Evolutionary conservation across 202 grass and related monocot genomes (phyloP), one percentile per base, ranked within the genome.

Genomic region (Digitaria exilis): DNA sequence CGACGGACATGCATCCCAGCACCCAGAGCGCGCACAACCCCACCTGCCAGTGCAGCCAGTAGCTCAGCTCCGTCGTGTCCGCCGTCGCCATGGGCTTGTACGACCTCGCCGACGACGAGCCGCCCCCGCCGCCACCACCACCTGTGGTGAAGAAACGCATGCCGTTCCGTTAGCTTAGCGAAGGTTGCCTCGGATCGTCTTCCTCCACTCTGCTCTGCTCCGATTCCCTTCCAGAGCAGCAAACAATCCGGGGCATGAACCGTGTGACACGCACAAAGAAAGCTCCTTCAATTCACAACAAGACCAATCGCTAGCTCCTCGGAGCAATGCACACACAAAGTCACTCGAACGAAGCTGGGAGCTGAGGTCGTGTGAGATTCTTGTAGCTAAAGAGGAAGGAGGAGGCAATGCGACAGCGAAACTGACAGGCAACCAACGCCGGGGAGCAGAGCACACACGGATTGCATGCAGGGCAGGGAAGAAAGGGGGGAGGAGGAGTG

Each of bases 1-100:
- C 90, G 12, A 86, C 73, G 72, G 74, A 62, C 85, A 96, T 92
- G 86, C 90, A 88, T 18, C 39, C 21, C 1, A 96, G 62, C 72
- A 90, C 86, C 90, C 88, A 93, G 58, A 87, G 24, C 52, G 57
- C 86, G 84, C 90, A 96, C 3, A 90, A 45, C 7, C 76, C 64
- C 30, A 91, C 93, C 63, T 77, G 89, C 93, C 90, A 96, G 60
- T 69, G 75, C 55, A 96, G 67, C 93, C 93, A 96, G 88, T 93
- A 96, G 66, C 41, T 54, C 24, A 87, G 83, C 60, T 84, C 64
- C 37, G 90, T 91, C 4, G 90, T 96, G 79, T 92, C 93, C 9
- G 51, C 90, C 25, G 88, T 81, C 80, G 85, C 61, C 87, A 51
- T 37, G 4, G 93, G 90, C 75, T 93, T 42, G 80, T 84, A 96